Conservation (phyloP, 1,139 yeast genomes). For the Suhomyces terraborum region DNA sequence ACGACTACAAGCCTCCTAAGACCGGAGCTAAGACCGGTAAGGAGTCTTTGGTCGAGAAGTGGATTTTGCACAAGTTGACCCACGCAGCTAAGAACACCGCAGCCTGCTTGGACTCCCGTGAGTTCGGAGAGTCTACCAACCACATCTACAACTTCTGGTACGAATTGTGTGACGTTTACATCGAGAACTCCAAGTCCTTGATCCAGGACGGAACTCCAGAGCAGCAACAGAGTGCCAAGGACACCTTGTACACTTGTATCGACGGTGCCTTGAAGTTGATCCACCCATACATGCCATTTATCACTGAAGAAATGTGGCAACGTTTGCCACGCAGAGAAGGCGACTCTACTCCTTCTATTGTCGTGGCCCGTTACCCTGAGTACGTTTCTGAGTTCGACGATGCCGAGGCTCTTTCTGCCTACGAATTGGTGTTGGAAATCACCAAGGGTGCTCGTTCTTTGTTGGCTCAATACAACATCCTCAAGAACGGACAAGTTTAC, state of each 20-base stretch:
- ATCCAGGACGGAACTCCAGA: constrained; percentile 86
- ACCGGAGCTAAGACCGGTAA: constrained; percentile 64
- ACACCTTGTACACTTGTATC: constrained; percentile 88
- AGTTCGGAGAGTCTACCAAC: constrained; percentile 85
- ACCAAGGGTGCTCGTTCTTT: constrained; percentile 92
- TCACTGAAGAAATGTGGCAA: constrained; percentile 99
- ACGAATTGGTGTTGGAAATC: constrained; percentile 80
- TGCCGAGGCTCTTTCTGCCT: constrained; percentile 64
- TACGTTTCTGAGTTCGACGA: constrained; percentile 63
- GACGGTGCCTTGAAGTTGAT: constrained; percentile 90
- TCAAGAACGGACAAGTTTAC: constrained; percentile 83
- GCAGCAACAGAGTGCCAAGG: constrained; percentile 87
- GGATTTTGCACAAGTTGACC: constrained; percentile 90
- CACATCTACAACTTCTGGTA: constrained; percentile 94
- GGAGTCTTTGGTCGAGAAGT: constrained; percentile 91
- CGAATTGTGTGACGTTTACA: constrained; percentile 95
- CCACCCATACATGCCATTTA: constrained; percentile 97
- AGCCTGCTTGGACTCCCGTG: constrained; percentile 75
- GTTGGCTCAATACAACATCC: constrained; percentile 83
- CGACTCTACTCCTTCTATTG: constrained; percentile 71
- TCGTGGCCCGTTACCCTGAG: constrained; percentile 77
- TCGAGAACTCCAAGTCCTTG: constrained; percentile 92
- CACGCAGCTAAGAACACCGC: constrained; percentile 66
- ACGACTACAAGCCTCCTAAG: constrained; percentile 73
- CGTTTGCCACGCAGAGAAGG: constrained; percentile 87